Evolutionary conservation across 768 basidiomycete genomes (phyloP).

Genomic region (Kondoa malvinella): DNA sequence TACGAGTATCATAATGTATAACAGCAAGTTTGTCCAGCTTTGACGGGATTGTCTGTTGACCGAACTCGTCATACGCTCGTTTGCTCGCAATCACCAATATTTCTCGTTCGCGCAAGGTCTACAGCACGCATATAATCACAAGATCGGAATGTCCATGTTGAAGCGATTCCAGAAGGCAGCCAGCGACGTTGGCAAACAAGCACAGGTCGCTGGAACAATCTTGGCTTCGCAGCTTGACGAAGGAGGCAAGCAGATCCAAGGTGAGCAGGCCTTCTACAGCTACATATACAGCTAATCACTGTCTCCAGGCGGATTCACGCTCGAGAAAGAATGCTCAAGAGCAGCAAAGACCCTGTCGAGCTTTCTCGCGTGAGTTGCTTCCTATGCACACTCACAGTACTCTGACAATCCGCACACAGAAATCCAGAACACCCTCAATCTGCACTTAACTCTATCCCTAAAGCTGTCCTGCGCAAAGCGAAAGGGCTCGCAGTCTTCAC

Average conservation of each 20-base stretch:
- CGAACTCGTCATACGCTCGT: too few species aligned
- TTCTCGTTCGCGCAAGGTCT: too few species aligned
- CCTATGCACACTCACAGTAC: constrained; percentile 11
- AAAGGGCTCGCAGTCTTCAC: constrained; percentile 85
- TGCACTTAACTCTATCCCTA: constrained; percentile 84
- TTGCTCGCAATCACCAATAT: too few species aligned
- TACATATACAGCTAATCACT: too few species aligned
- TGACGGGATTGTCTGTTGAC: not conserved
- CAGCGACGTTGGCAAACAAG: not conserved
- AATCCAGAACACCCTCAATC: constrained; percentile 73
- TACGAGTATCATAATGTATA: too few species aligned
- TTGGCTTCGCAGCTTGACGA: not conserved
- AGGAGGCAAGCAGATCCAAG: not conserved
- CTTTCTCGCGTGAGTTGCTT: constrained; percentile 57
- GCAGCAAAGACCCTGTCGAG: constrained; percentile 72
- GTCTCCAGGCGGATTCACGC: constrained; percentile 66
- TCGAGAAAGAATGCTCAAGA: constrained; percentile 64
- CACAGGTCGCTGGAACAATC: not conserved
- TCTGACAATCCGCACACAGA: constrained; percentile 34
- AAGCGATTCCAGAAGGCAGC: not conserved
- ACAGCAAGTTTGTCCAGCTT: too few species aligned
- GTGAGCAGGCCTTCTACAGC: too few species aligned
- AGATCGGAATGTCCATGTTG: not conserved
- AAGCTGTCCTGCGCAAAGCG: constrained; percentile 54
- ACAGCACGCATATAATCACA: too few species aligned